Conservation (phyloP, 805 yeast species). For the Sugiyamaella americana region DNA sequence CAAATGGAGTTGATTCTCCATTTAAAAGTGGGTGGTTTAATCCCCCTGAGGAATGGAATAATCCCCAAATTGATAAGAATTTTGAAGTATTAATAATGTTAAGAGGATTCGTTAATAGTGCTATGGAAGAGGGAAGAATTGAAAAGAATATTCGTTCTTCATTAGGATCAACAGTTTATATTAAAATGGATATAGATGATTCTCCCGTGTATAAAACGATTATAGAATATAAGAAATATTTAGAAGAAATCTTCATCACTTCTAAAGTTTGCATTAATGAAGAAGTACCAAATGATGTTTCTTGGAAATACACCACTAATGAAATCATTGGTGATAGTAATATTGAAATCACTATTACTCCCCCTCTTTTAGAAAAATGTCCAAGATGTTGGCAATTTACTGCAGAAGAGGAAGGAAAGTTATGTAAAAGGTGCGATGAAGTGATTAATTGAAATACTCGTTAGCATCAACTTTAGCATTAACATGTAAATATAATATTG, state of each 20-base stretch:
- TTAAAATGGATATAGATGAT: constrained; percentile 26
- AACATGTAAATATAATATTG: no score
- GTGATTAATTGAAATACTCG: neutral
- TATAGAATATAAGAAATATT: constrained; percentile 35
- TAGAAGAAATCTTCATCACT: constrained; percentile 56
- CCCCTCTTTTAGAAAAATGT: constrained; percentile 56
- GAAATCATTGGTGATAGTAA: constrained; percentile 29
- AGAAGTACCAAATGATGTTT: constrained; percentile 14
- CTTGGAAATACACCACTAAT: constrained; percentile 30
- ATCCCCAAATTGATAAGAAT: constrained; percentile 36
- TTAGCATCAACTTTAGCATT: no score
- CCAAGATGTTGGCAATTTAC: constrained; percentile 92
- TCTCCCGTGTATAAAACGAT: constrained; percentile 17
- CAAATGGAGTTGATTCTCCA: constrained; percentile 36
- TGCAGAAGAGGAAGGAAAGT: constrained; percentile 42
- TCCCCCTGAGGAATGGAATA: constrained; percentile 34
- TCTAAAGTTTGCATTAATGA: constrained; percentile 47
- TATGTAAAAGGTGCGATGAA: constrained; percentile 60
- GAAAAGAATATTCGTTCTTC: constrained; percentile 43
- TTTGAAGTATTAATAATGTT: constrained; percentile 44
- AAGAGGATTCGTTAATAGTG: constrained; percentile 43
- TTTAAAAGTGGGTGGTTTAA: constrained; percentile 42
- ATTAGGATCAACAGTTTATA: constrained; percentile 48
- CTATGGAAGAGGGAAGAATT: constrained; percentile 52
- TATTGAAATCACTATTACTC: constrained; percentile 37